Base-by-base conservation (phyloP, 2,329 filamentous ascomycete genomes). In the Diaporthe sp. region DNA sequence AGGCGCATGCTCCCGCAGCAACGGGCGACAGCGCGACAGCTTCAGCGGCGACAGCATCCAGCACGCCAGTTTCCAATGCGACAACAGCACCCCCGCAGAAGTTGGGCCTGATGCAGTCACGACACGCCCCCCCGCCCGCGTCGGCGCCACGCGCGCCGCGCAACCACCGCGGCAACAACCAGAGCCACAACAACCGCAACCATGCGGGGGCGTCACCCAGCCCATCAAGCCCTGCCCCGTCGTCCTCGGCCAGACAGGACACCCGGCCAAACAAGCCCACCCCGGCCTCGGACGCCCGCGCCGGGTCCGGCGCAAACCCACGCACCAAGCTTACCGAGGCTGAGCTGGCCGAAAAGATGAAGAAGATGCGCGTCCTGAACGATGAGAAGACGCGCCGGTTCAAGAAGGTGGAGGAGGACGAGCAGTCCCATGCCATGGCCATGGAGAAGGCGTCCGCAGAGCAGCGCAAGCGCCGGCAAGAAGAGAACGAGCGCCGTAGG, bases 301-400 rank as follows among this genome's bases (percentile, higher is more conserved):
- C 88, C 13, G 83, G 84, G 71, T 91, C 89, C 2, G 90, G 90
- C 74, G 87, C 86, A 17, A 91, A 91, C 82, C 89, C 90, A 32
- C 88, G 89, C 15, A 87, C 87, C 32, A 92, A 92, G 81, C 86
- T 91, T 37, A 91, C 90, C 0, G 89, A 92, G 0, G 82, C 84
- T 0, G 88, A 92, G 81, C 86, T 92, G 5, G 84, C 88, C 0
- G 87, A 84, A 75, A 91, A 91, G 79, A 90, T 92, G 87, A 88
- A 88, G 77, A 84, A 88, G 79, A 91, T 91, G 88, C 89, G 90
- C 73, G 85, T 92, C 12, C 80, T 90, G 0, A 85, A 86, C 0
- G 89, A 87, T 0, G 90, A 92, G 80, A 90, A 89, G 82, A 86
- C 88, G 77, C 87, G 88, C 77, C 89, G 88, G 75, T 90, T 90